phyloP scores from a whole-genome alignment of 345 rosid genomes.

The Raphanus sativus region DNA sequence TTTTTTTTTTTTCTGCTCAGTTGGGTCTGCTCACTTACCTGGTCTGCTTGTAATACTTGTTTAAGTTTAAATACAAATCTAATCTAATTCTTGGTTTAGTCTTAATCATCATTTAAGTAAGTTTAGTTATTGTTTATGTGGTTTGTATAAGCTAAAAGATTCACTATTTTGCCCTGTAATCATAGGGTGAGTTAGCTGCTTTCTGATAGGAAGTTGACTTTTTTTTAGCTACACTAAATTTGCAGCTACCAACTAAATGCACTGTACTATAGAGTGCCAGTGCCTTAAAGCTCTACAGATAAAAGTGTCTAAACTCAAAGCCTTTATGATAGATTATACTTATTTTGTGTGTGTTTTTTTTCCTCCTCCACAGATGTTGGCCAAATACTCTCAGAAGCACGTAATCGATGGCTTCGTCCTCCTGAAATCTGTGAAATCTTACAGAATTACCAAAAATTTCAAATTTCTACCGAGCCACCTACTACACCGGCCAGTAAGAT shows the following conservation, averaged over 20 bases:
- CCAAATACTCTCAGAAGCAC: slow-evolving; percentile 82
- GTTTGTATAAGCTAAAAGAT: background rate
- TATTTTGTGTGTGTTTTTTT: background rate
- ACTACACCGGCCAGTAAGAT: slow-evolving; percentile 67
- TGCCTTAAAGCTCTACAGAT: slow-evolving; percentile 4
- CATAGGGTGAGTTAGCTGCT: background rate
- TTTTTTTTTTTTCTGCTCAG: background rate
- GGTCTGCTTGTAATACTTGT: background rate
- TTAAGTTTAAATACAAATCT: background rate
- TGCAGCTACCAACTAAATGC: background rate
- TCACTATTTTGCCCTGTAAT: background rate
- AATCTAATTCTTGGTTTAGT: background rate
- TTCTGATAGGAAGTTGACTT: slow-evolving; percentile 8
- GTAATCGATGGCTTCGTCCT: slow-evolving; percentile 89
- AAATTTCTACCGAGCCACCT: slow-evolving; percentile 76
- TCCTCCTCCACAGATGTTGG: slow-evolving; percentile 53
- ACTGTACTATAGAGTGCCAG: background rate
- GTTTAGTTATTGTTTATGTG: background rate
- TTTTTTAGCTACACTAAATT: background rate
- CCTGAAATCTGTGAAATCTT: slow-evolving; percentile 94
- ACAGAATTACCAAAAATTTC: slow-evolving; percentile 54
- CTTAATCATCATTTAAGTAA: slow-evolving; percentile 17
- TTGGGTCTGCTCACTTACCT: background rate
- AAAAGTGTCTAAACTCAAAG: slow-evolving; percentile 3
- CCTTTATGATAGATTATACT: background rate